phyloP scores from a whole-genome alignment of 1,139 yeast species.

The Sugiyamaella paludigena region DNA sequence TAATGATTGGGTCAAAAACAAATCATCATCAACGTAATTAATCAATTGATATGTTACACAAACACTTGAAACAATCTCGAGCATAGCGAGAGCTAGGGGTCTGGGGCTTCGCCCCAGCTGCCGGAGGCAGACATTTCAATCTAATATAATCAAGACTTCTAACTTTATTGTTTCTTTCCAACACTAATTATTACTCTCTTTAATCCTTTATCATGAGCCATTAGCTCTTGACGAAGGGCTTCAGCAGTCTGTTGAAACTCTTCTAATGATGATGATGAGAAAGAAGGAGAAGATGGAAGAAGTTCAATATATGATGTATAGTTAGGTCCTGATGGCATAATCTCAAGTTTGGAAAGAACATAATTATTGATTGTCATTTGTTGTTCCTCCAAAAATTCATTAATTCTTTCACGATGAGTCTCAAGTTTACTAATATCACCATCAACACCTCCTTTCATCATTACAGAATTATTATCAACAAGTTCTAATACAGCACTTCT shows the following conservation, averaged over 20 bases:
- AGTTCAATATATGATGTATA: slow-evolving; percentile 18
- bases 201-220: slow-evolving; percentile 36
- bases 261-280: slow-evolving; percentile 30
- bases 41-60: too few relatives aligned
- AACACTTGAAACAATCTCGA: too few relatives aligned
- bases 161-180: neutral
- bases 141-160: too few relatives aligned
- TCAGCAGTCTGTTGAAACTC: slow-evolving; percentile 48
- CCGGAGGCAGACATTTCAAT: too few relatives aligned
- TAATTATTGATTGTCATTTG: slow-evolving; percentile 31
- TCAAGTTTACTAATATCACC: slow-evolving; percentile 23
- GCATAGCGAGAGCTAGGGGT: too few relatives aligned
- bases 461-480: slow-evolving; percentile 49
- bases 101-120: too few relatives aligned
- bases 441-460: slow-evolving; percentile 19
- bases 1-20: slow-evolving; percentile 79
- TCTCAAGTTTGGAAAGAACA: slow-evolving; percentile 20
- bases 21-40: slow-evolving; percentile 13
- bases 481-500: slow-evolving; percentile 69
- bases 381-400: slow-evolving; percentile 19
- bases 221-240: slow-evolving; percentile 32
- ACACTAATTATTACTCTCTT: slow-evolving; percentile 34
- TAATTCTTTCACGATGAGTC: slow-evolving; percentile 21
- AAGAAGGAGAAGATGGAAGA: slow-evolving; percentile 2
- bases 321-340: slow-evolving; percentile 35